Evolutionary conservation across 257 asterid species (phyloP), one percentile per base, ranked within the genome.

Genomic region (Nicotiana sylvestris): DNA sequence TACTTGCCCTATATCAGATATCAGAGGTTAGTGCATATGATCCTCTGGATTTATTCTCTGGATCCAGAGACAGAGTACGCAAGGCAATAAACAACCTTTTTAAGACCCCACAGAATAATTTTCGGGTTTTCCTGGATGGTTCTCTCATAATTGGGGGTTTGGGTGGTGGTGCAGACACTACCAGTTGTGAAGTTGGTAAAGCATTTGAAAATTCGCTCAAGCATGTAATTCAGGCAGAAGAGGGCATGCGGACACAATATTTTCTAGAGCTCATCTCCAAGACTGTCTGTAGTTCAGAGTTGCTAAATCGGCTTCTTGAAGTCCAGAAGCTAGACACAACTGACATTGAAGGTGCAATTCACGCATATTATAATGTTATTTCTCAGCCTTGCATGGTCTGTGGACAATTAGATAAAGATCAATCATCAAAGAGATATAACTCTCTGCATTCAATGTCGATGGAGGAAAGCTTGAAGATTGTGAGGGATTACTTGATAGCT

Each of bases 331-430:
- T 91, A 46, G 99, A 96, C 87, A 66, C 67, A 55, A 60, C 89
- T 67, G 99, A 96, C 82, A 88, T 94, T 60, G 99, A 96, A 91
- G 99, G 98, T 46, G 97, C 97, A 46, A 93, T 94, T 87, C 99
- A 96, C 87, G 94, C 92, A 69, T 96, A 96, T 86, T 94, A 94
- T 84, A 90, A 94, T 60, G 33, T 94, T 74, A 85, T 90, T 81
- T 90, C 94, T 82, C 86, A 90, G 86, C 94, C 95, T 81, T 96
- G 99, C 81, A 15, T 11, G 80, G 92, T 91, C 78, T 96, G 98
- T 84, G 87, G 58, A 60, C 82, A 66, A 80, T 85, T 82, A 82
- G 88, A 86, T 84, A 87, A 85, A 83, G 85, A 81, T 25, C 86
- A 85, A 83, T 33, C 81, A 68, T 84, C 91, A 9, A 85, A 86